Percentiles rank a stretch among this genome's conserved stretches.
Evolutionary conservation across 768 basidiomycete species (phyloP).

Genomic region (Xanthoconium stramineum): DNA sequence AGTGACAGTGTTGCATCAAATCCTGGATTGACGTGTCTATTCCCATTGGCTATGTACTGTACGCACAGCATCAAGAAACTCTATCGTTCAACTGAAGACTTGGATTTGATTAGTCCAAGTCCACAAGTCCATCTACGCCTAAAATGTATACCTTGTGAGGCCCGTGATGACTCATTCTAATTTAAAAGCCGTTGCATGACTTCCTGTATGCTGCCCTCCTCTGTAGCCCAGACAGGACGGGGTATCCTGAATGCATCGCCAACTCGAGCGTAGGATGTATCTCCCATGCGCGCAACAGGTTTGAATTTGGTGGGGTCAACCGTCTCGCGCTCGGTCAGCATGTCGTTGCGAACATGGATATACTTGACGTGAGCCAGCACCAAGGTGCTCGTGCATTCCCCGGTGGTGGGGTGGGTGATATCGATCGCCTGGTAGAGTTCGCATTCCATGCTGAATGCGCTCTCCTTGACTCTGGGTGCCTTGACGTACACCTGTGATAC

Average conservation of each 20-base stretch:
- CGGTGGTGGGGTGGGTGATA: constrained; percentile 29
- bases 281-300: constrained; percentile 38
- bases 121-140: too few relatives aligned
- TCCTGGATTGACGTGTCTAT: too few relatives aligned
- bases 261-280: constrained; percentile 34
- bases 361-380: constrained; percentile 38
- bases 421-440: constrained; percentile 36
- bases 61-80: too few relatives aligned
- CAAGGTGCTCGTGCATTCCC: constrained; percentile 27
- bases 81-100: too few relatives aligned
- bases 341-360: constrained; percentile 42
- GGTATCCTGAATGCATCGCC: constrained; percentile 29
- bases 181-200: not conserved
- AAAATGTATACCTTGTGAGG: not conserved
- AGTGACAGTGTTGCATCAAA: too few relatives aligned
- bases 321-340: constrained; percentile 35
- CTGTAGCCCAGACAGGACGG: constrained; percentile 21
- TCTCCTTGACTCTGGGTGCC: constrained; percentile 41
- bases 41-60: too few relatives aligned
- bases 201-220: constrained; percentile 9
- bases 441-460: constrained; percentile 48
- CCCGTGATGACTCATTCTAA: not conserved
- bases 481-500: constrained; percentile 33
- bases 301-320: constrained; percentile 36
- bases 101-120: too few relatives aligned